Conservation (phyloP, 2,329 filamentous ascomycete genomes). For the Ophiostoma tasmaniense region DNA sequence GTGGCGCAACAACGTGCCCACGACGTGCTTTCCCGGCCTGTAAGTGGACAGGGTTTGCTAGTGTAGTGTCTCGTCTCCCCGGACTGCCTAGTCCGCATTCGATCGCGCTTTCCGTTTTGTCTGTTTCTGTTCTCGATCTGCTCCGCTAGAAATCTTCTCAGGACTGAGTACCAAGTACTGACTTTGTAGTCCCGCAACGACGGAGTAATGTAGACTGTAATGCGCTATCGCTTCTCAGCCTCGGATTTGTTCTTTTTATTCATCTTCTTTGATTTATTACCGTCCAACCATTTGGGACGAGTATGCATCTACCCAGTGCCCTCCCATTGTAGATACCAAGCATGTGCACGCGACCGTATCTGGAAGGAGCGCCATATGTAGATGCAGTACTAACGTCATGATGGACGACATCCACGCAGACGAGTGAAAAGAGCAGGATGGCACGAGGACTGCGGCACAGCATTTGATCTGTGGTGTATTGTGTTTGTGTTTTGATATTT, state of each 20-base stretch:
- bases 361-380: neutral
- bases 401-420: neutral
- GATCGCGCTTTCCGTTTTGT: neutral
- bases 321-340: too few relatives aligned
- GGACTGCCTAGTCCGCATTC: neutral
- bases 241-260: too few relatives aligned
- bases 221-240: too few relatives aligned
- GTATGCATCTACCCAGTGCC: too few relatives aligned
- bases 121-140: too few relatives aligned
- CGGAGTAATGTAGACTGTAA: too few relatives aligned
- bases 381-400: neutral
- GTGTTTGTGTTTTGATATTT: neutral
- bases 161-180: too few relatives aligned
- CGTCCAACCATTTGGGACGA: too few relatives aligned
- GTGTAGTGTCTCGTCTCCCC: neutral
- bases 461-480: neutral
- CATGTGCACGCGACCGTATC: neutral
- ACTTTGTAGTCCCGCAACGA: too few relatives aligned
- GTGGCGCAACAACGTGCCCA: slow-evolving; percentile 9
- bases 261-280: too few relatives aligned
- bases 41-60: slow-evolving; percentile 3
- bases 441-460: neutral
- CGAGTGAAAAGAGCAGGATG: neutral
- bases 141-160: too few relatives aligned
- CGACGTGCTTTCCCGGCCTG: slow-evolving; percentile 8